These are phyloP conservation scores for Hura crepitans DNA, from an alignment of 441 rosid genomes.

Conservation along the genomic window DNA sequence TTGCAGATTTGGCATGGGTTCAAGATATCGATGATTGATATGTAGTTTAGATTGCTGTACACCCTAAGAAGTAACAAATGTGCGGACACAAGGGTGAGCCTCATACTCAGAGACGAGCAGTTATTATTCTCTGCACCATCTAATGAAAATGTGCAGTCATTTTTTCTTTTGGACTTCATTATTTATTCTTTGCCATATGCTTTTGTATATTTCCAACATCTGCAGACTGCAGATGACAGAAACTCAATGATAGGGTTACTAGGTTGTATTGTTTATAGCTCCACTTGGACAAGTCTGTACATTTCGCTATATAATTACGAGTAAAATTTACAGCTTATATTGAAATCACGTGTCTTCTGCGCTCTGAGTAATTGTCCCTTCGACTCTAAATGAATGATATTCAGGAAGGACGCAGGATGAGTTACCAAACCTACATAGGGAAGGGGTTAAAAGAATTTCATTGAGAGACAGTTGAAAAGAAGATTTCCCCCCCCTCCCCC, in stretches of 20 bases:
- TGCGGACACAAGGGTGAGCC: slow-evolving; percentile 19
- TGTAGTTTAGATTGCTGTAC: slow-evolving; percentile 6
- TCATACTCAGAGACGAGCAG: slow-evolving; percentile 7
- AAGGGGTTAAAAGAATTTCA: too few relatives aligned
- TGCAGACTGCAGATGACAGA: slow-evolving; percentile 7
- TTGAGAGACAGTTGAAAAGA: too few relatives aligned
- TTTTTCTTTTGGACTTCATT: slow-evolving; percentile 17
- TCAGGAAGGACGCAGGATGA: too few relatives aligned
- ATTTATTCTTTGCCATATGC: slow-evolving; percentile 31
- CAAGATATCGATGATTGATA: slow-evolving; percentile 68
- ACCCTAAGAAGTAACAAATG: background rate
- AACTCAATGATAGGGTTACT: slow-evolving; percentile 24
- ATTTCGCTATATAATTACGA: slow-evolving; percentile 6
- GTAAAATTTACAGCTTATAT: slow-evolving; percentile 24
- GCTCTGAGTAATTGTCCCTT: background rate
- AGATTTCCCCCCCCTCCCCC: too few relatives aligned
- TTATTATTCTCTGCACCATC: slow-evolving; percentile 11
- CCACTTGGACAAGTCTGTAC: slow-evolving; percentile 23
- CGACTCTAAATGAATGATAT: too few relatives aligned
- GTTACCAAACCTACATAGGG: too few relatives aligned
- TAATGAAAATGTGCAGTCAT: slow-evolving; percentile 33
- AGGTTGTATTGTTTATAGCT: slow-evolving; percentile 22
- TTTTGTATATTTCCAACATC: slow-evolving; percentile 30
- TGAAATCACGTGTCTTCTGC: slow-evolving; percentile 14
- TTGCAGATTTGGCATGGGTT: slow-evolving; percentile 91